Evolutionary conservation across 441 rosid genomes (phyloP), one percentile per base, ranked within the genome.

Genomic region (Gossypium lobatum): DNA sequence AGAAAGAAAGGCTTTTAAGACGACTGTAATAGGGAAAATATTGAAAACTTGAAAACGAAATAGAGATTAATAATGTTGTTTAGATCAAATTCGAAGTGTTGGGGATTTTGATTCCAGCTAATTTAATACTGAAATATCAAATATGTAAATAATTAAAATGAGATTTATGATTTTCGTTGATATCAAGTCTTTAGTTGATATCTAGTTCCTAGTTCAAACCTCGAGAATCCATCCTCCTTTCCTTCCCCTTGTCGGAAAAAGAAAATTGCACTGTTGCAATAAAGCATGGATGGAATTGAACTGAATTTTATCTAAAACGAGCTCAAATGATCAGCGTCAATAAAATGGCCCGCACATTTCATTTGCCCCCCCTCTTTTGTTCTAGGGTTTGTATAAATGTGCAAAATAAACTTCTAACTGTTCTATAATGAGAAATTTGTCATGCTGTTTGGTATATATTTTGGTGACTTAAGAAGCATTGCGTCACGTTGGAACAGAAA

Each of bases 231-330:
- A 42, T 42, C 46, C 46, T 42, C 46, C 46, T 42, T 42, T 39
- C 46, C 46, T 39, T 39, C 3, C 46, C 13, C 46, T 0, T 39
- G 46, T 42, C 13, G 13, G 46, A 9, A 9, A 42, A 42, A 9
- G 46, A 2, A 42, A 42, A 42, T 8, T 50, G 7, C 8, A n/a
- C n/a, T 11, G 6, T 2, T 68, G 31, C 45, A 16, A 52, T n/a
- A 25, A 48, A 25, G 42, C 58, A 42, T 23, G 74, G 28, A 53
- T 52, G 25, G 9, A 68, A 58, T 9, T 10, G 1, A 17, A n/a
- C 58, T 48, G 23, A 68, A 52, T 52, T 68, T 68, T 69, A 67
- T 67, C 71, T 68, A 25, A 50, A 45, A 21, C 37, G 23, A 21
- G n/a, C 31, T 50, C 9, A 9, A 48, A 14, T 46, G 34, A 42